Evolutionary conservation across 78 protist species (phyloP).

Genomic region (Protostelium mycophagum): DNA sequence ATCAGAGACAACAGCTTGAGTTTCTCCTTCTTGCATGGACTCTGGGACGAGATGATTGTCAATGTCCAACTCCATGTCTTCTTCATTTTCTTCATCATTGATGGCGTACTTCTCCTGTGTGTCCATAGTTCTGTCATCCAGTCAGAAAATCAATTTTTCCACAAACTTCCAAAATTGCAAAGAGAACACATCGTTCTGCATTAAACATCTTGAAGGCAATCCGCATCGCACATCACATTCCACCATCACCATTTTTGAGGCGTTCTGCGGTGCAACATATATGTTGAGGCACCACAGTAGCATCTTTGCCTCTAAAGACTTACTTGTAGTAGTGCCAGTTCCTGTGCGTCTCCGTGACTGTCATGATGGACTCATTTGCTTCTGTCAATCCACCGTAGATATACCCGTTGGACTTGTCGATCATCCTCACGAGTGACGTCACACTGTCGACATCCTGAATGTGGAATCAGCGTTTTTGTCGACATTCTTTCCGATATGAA

Average conservation of each 20-base stretch:
- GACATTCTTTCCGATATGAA: too few relatives aligned
- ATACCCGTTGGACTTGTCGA: conserved; percentile 74
- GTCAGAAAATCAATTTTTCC: not conserved
- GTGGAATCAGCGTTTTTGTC: not conserved
- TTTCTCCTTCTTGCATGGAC: not conserved
- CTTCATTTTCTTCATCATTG: not conserved
- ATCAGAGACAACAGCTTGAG: not conserved
- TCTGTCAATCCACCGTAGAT: conserved; percentile 31
- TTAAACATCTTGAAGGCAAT: too few relatives aligned
- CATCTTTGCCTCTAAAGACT: too few relatives aligned
- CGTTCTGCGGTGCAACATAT: too few relatives aligned
- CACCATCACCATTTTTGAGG: too few relatives aligned
- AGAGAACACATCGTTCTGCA: too few relatives aligned
- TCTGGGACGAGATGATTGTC: not conserved
- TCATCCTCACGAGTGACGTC: conserved; percentile 12
- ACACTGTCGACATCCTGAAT: conserved; percentile 44
- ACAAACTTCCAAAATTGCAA: too few relatives aligned
- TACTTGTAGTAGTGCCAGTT: not conserved
- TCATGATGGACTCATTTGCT: conserved; percentile 18
- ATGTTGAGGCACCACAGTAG: too few relatives aligned
- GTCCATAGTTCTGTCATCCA: not conserved
- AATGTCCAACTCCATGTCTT: not conserved
- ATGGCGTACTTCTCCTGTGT: not conserved
- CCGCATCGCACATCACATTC: too few relatives aligned
- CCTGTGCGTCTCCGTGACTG: not conserved